phyloP scores from a whole-genome alignment of 345 rosid genomes.

The Eucalyptus melliodora region DNA sequence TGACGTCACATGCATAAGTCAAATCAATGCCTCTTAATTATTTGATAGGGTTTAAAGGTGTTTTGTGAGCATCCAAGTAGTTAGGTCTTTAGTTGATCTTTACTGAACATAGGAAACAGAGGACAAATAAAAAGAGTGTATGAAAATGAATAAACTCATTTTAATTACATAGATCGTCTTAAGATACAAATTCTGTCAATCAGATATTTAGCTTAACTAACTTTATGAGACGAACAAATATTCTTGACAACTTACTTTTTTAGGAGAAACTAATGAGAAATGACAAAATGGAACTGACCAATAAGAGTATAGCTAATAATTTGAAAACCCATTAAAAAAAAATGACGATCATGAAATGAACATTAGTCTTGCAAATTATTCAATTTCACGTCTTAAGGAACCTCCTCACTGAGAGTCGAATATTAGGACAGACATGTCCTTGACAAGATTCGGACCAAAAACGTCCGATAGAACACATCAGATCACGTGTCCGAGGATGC shows the following conservation, averaged over 20 bases:
- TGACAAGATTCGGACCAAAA: not conserved
- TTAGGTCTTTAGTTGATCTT: not conserved
- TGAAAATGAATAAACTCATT: not conserved
- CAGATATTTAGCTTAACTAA: not conserved
- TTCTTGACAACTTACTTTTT: not conserved
- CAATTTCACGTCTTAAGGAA: not conserved
- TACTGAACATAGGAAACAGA: not conserved
- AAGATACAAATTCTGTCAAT: not conserved
- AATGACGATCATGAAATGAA: not conserved
- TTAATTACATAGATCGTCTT: not conserved
- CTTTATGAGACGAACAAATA: not conserved
- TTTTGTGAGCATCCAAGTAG: not conserved
- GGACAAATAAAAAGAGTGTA: not conserved
- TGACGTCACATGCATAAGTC: accelerated
- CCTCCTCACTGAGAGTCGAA: not conserved
- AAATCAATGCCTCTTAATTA: not conserved
- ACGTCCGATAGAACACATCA: not conserved
- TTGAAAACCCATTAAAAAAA: not conserved
- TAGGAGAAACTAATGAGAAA: not conserved
- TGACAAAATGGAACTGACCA: not conserved
- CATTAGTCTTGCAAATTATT: not conserved
- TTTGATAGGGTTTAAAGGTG: not conserved
- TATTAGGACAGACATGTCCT: not conserved
- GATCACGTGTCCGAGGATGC: not conserved
- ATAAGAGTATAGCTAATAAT: not conserved